Conservation (phyloP, 805 yeast species). For the Kodamaea neixiangensis region DNA sequence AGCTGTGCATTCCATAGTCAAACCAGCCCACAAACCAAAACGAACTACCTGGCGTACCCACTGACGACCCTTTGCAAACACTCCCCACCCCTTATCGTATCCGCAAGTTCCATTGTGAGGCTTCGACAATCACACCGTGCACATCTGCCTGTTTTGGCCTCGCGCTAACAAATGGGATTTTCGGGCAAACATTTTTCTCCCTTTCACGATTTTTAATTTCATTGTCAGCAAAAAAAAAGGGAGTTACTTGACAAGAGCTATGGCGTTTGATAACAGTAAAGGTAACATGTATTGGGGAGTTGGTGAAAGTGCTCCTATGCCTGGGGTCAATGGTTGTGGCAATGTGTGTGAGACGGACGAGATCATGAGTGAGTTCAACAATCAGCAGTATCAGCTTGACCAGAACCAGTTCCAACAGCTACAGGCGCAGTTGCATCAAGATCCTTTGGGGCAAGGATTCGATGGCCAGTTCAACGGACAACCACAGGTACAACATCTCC, state of each 20-base stretch:
- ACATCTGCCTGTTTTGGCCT: neutral
- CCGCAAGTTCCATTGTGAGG: neutral
- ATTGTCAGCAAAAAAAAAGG: constrained; percentile 2
- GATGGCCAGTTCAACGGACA: neutral
- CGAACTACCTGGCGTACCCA: too few relatives aligned
- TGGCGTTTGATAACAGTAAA: constrained; percentile 5
- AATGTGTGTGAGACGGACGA: neutral
- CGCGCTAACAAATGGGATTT: neutral
- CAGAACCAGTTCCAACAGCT: constrained; percentile 6
- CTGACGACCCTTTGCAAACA: too few relatives aligned
- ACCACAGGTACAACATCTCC: constrained; percentile 3
- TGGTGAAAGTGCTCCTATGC: neutral
- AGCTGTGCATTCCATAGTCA: too few relatives aligned
- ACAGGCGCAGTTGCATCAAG: constrained; percentile 3
- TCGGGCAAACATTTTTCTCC: neutral
- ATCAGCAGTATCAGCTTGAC: constrained; percentile 1
- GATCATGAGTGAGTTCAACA: neutral
- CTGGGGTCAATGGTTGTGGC: neutral
- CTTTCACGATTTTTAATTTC: neutral
- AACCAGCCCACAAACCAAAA: too few relatives aligned
- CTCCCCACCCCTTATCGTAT: neutral
- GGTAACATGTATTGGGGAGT: constrained; percentile 3
- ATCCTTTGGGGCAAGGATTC: neutral
- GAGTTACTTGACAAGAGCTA: neutral
- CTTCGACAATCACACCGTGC: neutral